phyloP scores from a whole-genome alignment of 768 basidiomycete genomes.

The Rhodocollybia butyracea region DNA sequence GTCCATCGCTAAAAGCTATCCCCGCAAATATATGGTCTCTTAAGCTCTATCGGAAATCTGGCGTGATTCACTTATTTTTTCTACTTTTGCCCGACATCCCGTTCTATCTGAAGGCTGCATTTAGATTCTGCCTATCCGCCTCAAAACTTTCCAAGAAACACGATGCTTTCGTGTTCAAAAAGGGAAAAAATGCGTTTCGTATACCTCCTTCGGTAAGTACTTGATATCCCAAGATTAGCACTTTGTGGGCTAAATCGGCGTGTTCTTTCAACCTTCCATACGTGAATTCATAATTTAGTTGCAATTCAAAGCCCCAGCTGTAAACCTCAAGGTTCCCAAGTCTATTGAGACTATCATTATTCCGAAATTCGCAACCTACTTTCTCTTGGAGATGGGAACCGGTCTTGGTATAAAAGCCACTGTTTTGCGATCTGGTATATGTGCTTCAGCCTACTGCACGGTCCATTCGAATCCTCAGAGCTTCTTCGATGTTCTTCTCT shows the following conservation, averaged over 20 bases:
- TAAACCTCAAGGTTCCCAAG: not conserved
- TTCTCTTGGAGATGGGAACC: not conserved
- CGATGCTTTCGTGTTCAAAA: slow-evolving; percentile 1
- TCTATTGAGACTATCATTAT: not conserved
- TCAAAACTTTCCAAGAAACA: not conserved
- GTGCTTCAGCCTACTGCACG: not conserved
- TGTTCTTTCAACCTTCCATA: not conserved
- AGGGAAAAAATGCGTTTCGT: not conserved
- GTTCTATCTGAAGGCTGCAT: not conserved
- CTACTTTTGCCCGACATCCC: not conserved
- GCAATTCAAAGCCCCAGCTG: not conserved
- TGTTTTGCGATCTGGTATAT: not conserved
- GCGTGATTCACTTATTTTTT: not conserved
- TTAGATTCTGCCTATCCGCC: not conserved
- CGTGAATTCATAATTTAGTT: not conserved
- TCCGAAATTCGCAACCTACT: not conserved
- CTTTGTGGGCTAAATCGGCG: not conserved
- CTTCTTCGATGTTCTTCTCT: slow-evolving; percentile 11
- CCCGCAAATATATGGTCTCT: not conserved
- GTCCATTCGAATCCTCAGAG: slow-evolving; percentile 9
- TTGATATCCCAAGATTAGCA: not conserved
- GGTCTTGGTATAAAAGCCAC: not conserved
- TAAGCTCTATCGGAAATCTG: not conserved
- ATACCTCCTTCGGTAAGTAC: not conserved
- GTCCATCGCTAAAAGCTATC: too few relatives aligned